Evolutionary conservation across 306 rosid species (phyloP).

Genomic region (Castanea mollissima): DNA sequence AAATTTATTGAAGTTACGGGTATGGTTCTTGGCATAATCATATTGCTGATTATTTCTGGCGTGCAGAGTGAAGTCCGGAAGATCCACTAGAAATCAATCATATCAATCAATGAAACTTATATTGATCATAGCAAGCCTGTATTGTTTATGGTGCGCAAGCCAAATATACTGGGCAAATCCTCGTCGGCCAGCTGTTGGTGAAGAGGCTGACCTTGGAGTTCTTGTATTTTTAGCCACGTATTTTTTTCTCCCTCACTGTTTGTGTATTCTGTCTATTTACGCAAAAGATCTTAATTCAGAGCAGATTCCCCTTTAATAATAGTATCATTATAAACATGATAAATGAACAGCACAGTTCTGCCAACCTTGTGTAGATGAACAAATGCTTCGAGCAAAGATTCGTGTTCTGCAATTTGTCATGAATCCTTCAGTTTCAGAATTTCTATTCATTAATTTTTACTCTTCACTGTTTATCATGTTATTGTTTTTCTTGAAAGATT

Average conservation of each 20-base stretch:
- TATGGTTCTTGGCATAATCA: conserved; percentile 16
- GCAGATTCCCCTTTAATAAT: conserved; percentile 52
- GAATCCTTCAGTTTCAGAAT: conserved; percentile 4
- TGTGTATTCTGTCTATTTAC: conserved; percentile 66
- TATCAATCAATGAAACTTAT: conserved; percentile 55
- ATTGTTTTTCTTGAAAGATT: neutral
- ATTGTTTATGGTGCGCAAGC: conserved; percentile 77
- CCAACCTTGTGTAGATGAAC: neutral
- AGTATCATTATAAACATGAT: neutral
- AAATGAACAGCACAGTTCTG: neutral
- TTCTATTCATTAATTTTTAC: neutral
- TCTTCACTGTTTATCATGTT: neutral
- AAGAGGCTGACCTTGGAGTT: conserved; percentile 96
- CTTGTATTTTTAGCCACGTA: conserved; percentile 57
- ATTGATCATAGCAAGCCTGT: conserved; percentile 47
- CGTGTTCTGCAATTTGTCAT: neutral
- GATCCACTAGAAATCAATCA: conserved; percentile 46
- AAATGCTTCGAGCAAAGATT: neutral
- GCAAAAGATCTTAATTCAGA: conserved; percentile 43
- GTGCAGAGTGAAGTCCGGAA: conserved; percentile 56
- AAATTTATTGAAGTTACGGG: neutral
- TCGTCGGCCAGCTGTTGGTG: conserved; percentile 78
- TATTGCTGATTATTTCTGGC: conserved; percentile 12
- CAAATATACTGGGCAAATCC: conserved; percentile 67
- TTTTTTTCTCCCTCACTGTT: conserved; percentile 62